Percentiles rank a stretch among this genome's conserved stretches.
Evolutionary conservation across 306 rosid species (phyloP).

Genomic region (Aeschynomene evenia): DNA sequence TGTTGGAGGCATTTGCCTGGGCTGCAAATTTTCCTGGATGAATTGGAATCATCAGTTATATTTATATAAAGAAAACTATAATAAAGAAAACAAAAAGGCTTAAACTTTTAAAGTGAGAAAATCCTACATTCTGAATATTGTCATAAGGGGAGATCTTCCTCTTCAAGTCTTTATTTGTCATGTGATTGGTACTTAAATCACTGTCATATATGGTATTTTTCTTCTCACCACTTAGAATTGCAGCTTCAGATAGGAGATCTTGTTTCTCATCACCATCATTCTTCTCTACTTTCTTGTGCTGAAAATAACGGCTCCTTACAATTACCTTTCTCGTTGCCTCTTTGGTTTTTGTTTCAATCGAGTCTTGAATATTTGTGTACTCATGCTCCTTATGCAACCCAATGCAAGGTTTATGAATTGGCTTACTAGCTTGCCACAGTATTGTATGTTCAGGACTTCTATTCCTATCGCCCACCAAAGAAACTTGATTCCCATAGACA

Average conservation of each 20-base stretch:
- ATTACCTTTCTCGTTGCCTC: constrained; percentile 55
- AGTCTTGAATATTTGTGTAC: constrained; percentile 30
- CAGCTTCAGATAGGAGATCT: constrained; percentile 26
- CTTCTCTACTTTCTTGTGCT: constrained; percentile 47
- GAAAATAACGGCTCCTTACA: constrained; percentile 73
- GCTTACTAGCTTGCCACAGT: constrained; percentile 52
- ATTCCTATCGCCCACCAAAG: constrained; percentile 31
- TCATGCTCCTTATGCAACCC: constrained; percentile 54
- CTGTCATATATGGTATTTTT: constrained; percentile 35
- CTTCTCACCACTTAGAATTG: constrained; percentile 21
- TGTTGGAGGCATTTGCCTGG: constrained; percentile 34
- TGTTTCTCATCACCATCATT: constrained; percentile 38
- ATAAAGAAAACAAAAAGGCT: constrained; percentile 19
- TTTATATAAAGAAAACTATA: constrained; percentile 21
- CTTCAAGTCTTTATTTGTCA: constrained; percentile 44
- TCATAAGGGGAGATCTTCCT: constrained; percentile 58
- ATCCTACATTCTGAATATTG: constrained; percentile 50
- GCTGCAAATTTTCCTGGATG: constrained; percentile 62
- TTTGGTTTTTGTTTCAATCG: constrained; percentile 46
- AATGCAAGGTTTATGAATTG: constrained; percentile 79
- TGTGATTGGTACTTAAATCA: constrained; percentile 34
- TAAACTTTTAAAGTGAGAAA: constrained; percentile 24
- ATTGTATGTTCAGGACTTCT: constrained; percentile 47
- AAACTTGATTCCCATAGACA: constrained; percentile 37
- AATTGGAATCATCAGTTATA: constrained; percentile 23